Conservation (phyloP, 192 early-diverging fungal species). For the Ramicandelaber brevisporus region DNA sequence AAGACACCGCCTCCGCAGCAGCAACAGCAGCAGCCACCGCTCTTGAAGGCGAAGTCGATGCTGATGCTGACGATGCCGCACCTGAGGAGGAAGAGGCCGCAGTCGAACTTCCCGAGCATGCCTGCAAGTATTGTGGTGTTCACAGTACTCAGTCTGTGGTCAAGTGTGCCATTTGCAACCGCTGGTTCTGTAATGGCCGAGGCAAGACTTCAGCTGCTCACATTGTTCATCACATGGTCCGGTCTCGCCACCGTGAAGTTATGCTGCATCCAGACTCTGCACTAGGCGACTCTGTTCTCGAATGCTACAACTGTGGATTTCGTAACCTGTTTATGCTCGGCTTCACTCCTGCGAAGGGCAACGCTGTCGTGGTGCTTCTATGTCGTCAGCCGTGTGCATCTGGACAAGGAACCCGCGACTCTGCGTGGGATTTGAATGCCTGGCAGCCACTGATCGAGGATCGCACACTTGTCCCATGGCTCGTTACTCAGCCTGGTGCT, state of each 20-base stretch:
- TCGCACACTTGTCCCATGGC: constrained; percentile 80
- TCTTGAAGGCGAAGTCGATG: no score
- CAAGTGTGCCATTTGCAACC: constrained; percentile 75
- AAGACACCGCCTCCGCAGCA: constrained; percentile 24
- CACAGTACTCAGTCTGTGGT: constrained; percentile 66
- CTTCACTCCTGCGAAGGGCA: constrained; percentile 94
- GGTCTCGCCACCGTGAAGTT: constrained; percentile 85
- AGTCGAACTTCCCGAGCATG: constrained; percentile 47
- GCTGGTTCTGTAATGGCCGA: constrained; percentile 94
- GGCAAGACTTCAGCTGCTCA: constrained; percentile 79
- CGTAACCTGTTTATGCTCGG: constrained; percentile 90
- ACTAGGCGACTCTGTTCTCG: constrained; percentile 78
- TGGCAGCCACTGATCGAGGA: constrained; percentile 96
- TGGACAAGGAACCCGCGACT: constrained; percentile 68
- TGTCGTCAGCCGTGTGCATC: constrained; percentile 87
- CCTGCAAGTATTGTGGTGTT: constrained; percentile 85
- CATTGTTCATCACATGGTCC: constrained; percentile 84
- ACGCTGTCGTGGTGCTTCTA: constrained; percentile 89
- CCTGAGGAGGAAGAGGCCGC: constrained; percentile 13
- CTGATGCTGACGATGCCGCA: constrained; percentile 7
- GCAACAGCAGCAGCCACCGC: no score
- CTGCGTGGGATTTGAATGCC: constrained; percentile 87
- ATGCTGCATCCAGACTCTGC: constrained; percentile 75
- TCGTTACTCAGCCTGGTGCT: constrained; percentile 72
- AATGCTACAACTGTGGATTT: constrained; percentile 94